These are phyloP conservation scores for Ustilago shanxiensis DNA, from an alignment of 1,284 basidiomycete species.

Conservation along the genomic window DNA sequence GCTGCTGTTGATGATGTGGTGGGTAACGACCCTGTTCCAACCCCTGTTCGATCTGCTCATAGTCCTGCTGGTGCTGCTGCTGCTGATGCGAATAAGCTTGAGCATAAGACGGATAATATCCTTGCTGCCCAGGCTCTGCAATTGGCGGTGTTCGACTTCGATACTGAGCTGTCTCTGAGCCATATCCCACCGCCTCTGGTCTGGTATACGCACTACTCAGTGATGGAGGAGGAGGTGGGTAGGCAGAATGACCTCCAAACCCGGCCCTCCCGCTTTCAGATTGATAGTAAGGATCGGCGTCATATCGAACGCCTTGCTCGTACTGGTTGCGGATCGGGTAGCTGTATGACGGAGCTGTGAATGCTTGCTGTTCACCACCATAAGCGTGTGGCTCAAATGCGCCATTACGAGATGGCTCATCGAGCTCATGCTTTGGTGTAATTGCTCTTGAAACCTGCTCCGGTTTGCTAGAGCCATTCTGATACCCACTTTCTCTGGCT, in stretches of 20 bases:
- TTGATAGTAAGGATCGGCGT: not conserved
- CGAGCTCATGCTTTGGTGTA: not conserved
- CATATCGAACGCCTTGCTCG: not conserved
- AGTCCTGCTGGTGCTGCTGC: constrained; percentile 2
- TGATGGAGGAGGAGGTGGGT: not conserved
- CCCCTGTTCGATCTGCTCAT: not conserved
- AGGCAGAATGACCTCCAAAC: not conserved
- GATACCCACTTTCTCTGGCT: not conserved
- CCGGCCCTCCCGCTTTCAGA: not conserved
- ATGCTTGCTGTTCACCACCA: not conserved
- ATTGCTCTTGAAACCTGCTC: not conserved
- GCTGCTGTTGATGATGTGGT: constrained; percentile 8
- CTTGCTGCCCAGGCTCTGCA: not conserved
- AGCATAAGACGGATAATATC: not conserved
- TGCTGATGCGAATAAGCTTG: not conserved
- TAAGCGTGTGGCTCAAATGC: not conserved
- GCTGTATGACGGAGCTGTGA: not conserved
- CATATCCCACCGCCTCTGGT: not conserved
- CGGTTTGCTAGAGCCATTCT: not conserved
- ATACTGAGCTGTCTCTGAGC: not conserved
- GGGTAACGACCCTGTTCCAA: constrained; percentile 7
- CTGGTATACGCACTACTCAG: not conserved
- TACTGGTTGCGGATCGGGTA: not conserved
- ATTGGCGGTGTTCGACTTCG: not conserved
- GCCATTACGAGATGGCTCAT: not conserved